Base-by-base conservation (phyloP, 2,329 filamentous ascomycete genomes). In the Alternaria triticimaculans region DNA sequence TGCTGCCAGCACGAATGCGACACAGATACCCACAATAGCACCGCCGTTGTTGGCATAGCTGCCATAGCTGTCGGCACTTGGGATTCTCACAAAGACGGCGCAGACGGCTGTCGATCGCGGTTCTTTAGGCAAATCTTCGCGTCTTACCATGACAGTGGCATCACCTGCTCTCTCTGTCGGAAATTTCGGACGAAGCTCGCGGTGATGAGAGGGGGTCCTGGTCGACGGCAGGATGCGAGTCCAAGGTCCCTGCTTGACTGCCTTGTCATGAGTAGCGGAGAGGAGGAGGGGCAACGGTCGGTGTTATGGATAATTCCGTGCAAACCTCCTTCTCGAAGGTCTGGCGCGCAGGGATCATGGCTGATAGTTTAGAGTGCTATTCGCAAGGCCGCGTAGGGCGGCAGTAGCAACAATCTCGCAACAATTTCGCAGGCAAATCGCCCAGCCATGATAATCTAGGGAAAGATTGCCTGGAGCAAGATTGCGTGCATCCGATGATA, bases 301-400 rank as follows among this genome's bases (percentile, higher is more conserved):
- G 63, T 59, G 56, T 46, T 60, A 64, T 70, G 69, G 65, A 28
- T 56, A 64, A 55, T 61, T 68, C 66, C 64, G 66, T 54, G 59
- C 62, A 65, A 67, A 66, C 56, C 60, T 64, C 63, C 67, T 74
- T 74, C 69, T 64, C 62, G 72, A 73, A 74, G 65, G 51, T 56
- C 28, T 30, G 23, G 26, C 14, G 18, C 62, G 30, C 72, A 64
- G 58, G 69, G 72, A 68, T 71, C 43, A 66, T 63, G 65, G 69
- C 59, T 69, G 70, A 49, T 66, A 30, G 30, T n/a, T 9, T 18
- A 51, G 11, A 25, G 54, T 44, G 58, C 10, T 57, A 41, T 46
- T 58, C 62, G 64, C 50, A 51, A 54, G 59, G 60, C 65, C 69
- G 68, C 68, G 60, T 69, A 63, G 53, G 59, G 69, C 68, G 66